Percentiles rank a stretch among this genome's conserved stretches.
Conservation (phyloP, 1,284 basidiomycete genomes). For the Quambalaria eucalypti region DNA sequence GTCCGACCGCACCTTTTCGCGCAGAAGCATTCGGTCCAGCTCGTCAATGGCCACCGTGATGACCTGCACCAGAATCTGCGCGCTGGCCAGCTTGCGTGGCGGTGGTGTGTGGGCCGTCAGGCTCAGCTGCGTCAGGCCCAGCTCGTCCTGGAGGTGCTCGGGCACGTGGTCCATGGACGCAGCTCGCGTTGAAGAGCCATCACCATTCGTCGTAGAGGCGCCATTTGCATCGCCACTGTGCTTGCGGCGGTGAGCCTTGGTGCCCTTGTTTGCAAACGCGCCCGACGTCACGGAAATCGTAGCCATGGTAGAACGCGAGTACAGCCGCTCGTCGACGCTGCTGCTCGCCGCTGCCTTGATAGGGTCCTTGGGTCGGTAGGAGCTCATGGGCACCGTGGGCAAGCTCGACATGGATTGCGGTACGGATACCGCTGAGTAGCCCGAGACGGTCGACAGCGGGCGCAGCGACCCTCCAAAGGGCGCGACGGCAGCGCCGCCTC, state of each 20-base stretch:
- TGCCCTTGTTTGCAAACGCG: conserved; percentile 10
- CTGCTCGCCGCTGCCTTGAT: conserved; percentile 13
- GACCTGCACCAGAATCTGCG: conserved; percentile 48
- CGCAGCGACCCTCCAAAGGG: not conserved
- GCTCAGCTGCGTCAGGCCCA: conserved; percentile 26
- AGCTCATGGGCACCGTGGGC: conserved; percentile 7
- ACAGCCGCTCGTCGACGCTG: conserved; percentile 31
- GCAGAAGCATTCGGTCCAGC: conserved; percentile 40
- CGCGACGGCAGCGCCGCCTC: not conserved
- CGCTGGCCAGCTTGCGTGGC: conserved; percentile 45
- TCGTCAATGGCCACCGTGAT: conserved; percentile 48
- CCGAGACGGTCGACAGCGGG: not conserved
- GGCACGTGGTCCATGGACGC: conserved; percentile 21
- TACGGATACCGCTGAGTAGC: not conserved
- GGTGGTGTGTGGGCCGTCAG: conserved; percentile 41
- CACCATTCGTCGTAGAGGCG: not conserved
- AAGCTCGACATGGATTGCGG: conserved; percentile 3
- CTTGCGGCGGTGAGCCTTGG: not conserved
- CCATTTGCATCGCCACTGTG: not conserved
- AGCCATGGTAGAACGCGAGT: conserved; percentile 39
- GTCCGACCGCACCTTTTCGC: conserved; percentile 42
- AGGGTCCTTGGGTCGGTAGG: conserved; percentile 29
- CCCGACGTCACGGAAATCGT: conserved; percentile 36
- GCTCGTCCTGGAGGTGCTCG: conserved; percentile 29
- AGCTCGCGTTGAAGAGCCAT: conserved; percentile 8